These are phyloP conservation scores for Solanum piurae DNA, from an alignment of 257 asterid genomes.

Conservation along the genomic window DNA sequence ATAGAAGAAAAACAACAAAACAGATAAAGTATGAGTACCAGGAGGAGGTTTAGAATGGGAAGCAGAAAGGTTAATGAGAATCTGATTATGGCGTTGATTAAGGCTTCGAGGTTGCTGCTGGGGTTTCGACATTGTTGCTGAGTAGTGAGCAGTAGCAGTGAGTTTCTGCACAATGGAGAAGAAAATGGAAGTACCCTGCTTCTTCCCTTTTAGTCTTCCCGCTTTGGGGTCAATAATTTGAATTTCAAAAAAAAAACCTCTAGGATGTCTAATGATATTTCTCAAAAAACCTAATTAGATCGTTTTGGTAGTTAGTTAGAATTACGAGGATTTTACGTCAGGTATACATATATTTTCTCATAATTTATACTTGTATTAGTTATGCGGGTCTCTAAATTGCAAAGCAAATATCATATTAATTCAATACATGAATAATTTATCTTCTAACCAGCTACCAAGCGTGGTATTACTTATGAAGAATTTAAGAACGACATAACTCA, in stretches of 20 bases:
- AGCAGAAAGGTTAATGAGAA: slow-evolving; percentile 41
- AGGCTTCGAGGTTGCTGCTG: slow-evolving; percentile 52
- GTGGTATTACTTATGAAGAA: too few species aligned
- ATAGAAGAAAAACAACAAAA: not conserved
- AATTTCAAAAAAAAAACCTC: not conserved
- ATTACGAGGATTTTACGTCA: not conserved
- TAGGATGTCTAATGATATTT: not conserved
- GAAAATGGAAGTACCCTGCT: not conserved
- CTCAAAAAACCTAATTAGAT: not conserved
- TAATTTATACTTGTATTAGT: too few species aligned
- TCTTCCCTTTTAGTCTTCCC: not conserved
- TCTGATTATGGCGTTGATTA: slow-evolving; percentile 62
- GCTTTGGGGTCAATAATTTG: not conserved
- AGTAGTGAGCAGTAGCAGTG: not conserved
- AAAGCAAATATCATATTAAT: too few species aligned
- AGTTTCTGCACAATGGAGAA: not conserved
- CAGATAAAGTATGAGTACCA: slow-evolving; percentile 10
- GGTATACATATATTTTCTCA: too few species aligned
- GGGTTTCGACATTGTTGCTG: slow-evolving; percentile 29
- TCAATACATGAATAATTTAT: too few species aligned
- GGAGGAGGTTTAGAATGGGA: slow-evolving; percentile 36
- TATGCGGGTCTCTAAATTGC: not conserved
- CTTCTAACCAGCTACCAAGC: not conserved
- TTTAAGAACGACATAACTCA: not conserved
- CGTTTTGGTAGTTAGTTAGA: not conserved